A percentile compares a stretch with the other conserved stretches of the same genome.
Evolutionary conservation across 345 rosid genomes (phyloP).

Genomic region (Rubroshorea leprosula): DNA sequence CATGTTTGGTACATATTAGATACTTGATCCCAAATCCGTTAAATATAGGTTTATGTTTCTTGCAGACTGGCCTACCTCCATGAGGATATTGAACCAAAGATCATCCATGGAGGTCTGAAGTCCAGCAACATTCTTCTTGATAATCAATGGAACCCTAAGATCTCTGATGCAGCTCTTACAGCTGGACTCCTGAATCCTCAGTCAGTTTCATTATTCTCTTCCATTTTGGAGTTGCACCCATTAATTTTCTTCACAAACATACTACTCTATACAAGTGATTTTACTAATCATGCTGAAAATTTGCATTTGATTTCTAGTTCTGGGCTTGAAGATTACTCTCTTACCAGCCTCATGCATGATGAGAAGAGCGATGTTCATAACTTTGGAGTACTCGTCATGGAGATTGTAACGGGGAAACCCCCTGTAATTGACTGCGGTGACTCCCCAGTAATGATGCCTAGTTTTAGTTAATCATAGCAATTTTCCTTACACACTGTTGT

Average conservation of each 20-base stretch:
- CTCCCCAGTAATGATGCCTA: constrained; percentile 30
- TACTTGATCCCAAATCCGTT: too few relatives aligned
- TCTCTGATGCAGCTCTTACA: constrained; percentile 53
- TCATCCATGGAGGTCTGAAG: constrained; percentile 49
- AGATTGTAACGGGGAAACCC: constrained; percentile 52
- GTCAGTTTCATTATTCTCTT: too few relatives aligned
- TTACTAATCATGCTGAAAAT: too few relatives aligned
- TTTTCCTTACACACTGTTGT: neutral
- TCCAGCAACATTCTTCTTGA: constrained; percentile 68
- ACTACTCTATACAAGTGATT: too few relatives aligned
- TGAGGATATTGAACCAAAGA: constrained; percentile 57
- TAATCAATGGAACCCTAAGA: constrained; percentile 69
- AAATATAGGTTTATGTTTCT: constrained; percentile 13
- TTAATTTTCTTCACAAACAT: neutral
- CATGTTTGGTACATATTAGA: too few relatives aligned
- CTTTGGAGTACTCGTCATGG: constrained; percentile 70
- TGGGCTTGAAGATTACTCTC: constrained; percentile 19
- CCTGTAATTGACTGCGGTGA: constrained; percentile 37
- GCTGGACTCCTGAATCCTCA: constrained; percentile 20
- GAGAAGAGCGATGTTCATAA: constrained; percentile 48
- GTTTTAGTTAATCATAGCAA: neutral
- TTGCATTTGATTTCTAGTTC: constrained; percentile 24
- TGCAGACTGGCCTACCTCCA: constrained; percentile 71
- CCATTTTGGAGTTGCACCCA: neutral
- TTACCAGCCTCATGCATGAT: constrained; percentile 22